phyloP scores from a whole-genome alignment of 208 protist species.

The Phytomonas sp. region DNA sequence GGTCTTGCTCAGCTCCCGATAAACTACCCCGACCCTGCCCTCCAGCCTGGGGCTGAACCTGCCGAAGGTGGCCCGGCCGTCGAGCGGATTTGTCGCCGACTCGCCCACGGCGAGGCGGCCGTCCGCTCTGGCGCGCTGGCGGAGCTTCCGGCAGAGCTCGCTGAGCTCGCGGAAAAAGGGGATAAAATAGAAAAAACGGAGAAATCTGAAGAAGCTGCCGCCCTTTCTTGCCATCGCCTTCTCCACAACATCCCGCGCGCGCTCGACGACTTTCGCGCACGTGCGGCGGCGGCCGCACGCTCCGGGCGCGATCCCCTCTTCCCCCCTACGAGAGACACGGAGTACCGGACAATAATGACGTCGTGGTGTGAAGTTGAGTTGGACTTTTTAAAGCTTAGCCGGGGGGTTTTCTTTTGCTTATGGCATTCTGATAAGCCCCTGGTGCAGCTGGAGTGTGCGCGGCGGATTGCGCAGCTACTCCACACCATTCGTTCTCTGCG shows the following conservation, averaged over 20 bases:
- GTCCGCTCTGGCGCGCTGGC: conserved; percentile 66
- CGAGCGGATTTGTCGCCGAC: conserved; percentile 67
- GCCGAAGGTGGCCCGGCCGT: too few relatives aligned
- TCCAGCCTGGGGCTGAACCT: conserved; percentile 35
- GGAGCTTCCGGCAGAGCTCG: conserved; percentile 60
- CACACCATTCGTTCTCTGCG: conserved; percentile 31
- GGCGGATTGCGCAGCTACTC: conserved; percentile 61
- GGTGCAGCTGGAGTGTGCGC: conserved; percentile 79
- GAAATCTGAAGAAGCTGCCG: too few relatives aligned
- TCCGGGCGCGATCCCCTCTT: conserved; percentile 24
- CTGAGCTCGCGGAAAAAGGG: conserved; percentile 31
- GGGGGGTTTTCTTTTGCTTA: conserved; percentile 82
- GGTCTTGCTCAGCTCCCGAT: conserved; percentile 82
- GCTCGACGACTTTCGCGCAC: conserved; percentile 31
- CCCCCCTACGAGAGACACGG: conserved; percentile 24
- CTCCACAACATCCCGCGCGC: conserved; percentile 43
- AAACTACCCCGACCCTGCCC: conserved; percentile 75
- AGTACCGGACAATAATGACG: conserved; percentile 36
- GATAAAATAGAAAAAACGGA: conserved; percentile 34
- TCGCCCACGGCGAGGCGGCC: conserved; percentile 80
- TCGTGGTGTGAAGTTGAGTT: conserved; percentile 72
- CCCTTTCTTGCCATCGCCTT: too few relatives aligned
- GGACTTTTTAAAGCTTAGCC: conserved; percentile 78
- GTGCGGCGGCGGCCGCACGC: conserved; percentile 21
- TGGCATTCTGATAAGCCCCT: conserved; percentile 91